Conservation (phyloP, 495 filamentous ascomycete species). For the Podospora sp. region DNA sequence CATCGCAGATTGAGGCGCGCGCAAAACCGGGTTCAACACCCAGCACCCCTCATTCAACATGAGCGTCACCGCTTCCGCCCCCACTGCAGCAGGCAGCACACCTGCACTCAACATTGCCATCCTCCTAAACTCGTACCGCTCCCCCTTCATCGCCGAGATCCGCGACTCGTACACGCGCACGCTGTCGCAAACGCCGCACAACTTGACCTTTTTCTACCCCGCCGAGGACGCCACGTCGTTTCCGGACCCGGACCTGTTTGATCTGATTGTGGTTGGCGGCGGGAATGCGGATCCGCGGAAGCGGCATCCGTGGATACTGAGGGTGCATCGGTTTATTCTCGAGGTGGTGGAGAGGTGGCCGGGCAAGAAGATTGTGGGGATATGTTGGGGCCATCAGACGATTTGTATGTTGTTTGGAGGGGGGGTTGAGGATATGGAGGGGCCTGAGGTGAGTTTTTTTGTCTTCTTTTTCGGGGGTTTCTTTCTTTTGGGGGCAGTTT, state of each 20-base stretch:
- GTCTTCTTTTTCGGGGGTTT: no score
- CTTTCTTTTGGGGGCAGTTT: no score
- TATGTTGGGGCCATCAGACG: constrained; percentile 56
- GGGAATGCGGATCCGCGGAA: constrained; percentile 50
- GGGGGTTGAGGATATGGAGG: constrained; percentile 41
- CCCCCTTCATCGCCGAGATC: constrained; percentile 41
- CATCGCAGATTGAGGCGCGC: background rate
- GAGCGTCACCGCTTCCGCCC: constrained; percentile 1
- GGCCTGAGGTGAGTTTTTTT: constrained; percentile 39
- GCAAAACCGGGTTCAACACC: background rate
- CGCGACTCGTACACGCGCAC: constrained; percentile 45
- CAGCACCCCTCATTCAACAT: constrained; percentile 20
- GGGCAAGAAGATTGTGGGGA: constrained; percentile 46
- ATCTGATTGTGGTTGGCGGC: constrained; percentile 52
- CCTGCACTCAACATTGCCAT: constrained; percentile 41
- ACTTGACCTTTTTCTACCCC: constrained; percentile 46
- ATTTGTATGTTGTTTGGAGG: constrained; percentile 47
- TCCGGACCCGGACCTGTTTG: constrained; percentile 47
- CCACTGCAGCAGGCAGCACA: background rate
- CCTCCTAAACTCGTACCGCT: constrained; percentile 49
- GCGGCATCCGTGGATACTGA: constrained; percentile 46
- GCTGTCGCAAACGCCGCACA: constrained; percentile 31
- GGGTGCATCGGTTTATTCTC: constrained; percentile 47
- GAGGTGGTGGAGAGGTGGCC: constrained; percentile 40
- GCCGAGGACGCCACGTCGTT: constrained; percentile 38